Percentiles rank a stretch among this genome's conserved stretches.
phyloP scores from a whole-genome alignment of 176 grass and related monocot genomes.

The Raddia distichophylla region DNA sequence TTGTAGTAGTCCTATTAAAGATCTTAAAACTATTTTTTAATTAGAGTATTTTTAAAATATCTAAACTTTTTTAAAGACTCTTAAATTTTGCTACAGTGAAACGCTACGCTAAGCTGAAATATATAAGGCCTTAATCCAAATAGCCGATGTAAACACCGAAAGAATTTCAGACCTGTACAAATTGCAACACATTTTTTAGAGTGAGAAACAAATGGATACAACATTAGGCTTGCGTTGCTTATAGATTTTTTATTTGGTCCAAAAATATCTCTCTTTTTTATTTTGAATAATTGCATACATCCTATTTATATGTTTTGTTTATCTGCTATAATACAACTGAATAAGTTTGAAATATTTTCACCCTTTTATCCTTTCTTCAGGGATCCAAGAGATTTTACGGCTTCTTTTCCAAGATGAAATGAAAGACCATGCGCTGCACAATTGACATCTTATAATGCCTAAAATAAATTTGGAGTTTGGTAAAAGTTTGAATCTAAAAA shows the following conservation, averaged over 20 bases:
- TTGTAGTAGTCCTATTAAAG: too few relatives aligned
- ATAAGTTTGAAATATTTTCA: not conserved
- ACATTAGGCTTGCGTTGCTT: not conserved
- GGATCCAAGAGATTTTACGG: not conserved
- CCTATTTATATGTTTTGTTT: not conserved
- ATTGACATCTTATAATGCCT: too few relatives aligned
- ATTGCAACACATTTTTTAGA: not conserved
- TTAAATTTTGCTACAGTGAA: too few relatives aligned
- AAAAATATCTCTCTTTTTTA: not conserved
- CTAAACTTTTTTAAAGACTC: too few relatives aligned
- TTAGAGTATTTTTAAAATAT: too few relatives aligned
- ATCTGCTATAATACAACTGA: not conserved
- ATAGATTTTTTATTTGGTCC: not conserved
- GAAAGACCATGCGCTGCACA: too few relatives aligned
- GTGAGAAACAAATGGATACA: not conserved
- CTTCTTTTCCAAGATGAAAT: not conserved
- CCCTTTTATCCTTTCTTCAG: not conserved
- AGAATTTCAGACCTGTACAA: not conserved
- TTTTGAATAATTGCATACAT: not conserved
- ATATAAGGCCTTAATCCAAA: too few relatives aligned
- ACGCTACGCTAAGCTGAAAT: too few relatives aligned
- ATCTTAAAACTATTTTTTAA: too few relatives aligned
- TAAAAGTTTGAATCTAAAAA: too few relatives aligned
- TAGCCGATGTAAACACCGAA: not conserved
- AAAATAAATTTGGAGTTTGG: too few relatives aligned